These are phyloP conservation scores for Xanthoceras sorbifolium DNA, from an alignment of 345 rosid genomes.

Conservation along the genomic window DNA sequence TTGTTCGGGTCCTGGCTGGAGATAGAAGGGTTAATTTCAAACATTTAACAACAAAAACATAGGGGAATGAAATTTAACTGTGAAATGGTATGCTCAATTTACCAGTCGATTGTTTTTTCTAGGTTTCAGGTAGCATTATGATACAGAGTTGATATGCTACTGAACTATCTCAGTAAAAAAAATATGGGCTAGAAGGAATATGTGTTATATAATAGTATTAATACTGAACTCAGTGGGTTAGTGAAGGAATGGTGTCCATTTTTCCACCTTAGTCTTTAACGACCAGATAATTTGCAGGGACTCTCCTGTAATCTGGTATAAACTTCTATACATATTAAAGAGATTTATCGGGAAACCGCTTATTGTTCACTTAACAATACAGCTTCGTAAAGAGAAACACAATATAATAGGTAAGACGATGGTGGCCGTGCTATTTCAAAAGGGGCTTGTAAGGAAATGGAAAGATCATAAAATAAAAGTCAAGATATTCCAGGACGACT, in stretches of 20 bases:
- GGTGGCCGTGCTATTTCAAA: background rate
- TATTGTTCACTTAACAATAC: background rate
- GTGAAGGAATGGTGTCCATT: background rate
- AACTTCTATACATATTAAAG: background rate
- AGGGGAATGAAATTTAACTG: background rate
- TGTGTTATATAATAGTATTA: background rate
- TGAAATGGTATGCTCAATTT: background rate
- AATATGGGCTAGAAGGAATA: background rate
- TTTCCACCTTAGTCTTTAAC: background rate
- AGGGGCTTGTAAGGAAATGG: background rate
- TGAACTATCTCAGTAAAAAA: background rate
- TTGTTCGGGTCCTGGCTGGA: background rate
- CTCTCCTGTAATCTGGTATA: background rate
- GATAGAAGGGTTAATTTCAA: background rate
- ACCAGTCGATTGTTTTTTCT: background rate
- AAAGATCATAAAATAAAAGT: background rate
- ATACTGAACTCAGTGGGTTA: background rate
- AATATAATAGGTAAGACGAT: no score
- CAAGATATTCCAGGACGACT: no score
- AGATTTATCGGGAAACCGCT: background rate
- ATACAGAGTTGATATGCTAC: background rate
- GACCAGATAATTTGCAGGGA: background rate
- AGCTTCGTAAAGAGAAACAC: background rate
- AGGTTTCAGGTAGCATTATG: background rate
- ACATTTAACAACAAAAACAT: background rate